These are phyloP conservation scores for Saururus chinensis DNA, from an alignment of 164 flowering plant species.

Conservation along the genomic window DNA sequence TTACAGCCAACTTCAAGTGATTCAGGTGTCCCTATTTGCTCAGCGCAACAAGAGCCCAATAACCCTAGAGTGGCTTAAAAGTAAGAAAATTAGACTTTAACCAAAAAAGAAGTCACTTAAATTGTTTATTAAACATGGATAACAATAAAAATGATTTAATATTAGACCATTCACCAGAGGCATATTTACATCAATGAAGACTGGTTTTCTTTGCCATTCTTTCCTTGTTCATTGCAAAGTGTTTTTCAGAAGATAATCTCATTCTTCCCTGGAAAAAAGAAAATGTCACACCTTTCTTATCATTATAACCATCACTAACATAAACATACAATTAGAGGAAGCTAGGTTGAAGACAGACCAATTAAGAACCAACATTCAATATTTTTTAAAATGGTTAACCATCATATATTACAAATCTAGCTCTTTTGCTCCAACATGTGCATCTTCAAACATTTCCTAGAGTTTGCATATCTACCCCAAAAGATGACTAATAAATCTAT, in stretches of 20 bases:
- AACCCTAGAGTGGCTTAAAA: background rate
- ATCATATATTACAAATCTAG: constrained; percentile 96
- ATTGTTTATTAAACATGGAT: too few relatives aligned
- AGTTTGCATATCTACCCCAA: constrained; percentile 86
- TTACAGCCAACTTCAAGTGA: background rate
- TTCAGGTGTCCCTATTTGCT: background rate
- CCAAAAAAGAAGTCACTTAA: too few relatives aligned
- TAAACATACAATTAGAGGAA: background rate
- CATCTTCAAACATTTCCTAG: constrained; percentile 98
- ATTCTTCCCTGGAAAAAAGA: background rate
- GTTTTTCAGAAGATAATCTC: too few relatives aligned
- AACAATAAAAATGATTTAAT: too few relatives aligned
- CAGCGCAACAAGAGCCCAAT: background rate
- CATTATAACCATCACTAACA: too few relatives aligned
- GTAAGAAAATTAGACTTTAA: too few relatives aligned
- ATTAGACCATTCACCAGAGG: background rate
- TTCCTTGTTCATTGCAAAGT: too few relatives aligned
- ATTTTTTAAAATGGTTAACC: constrained; percentile 30
- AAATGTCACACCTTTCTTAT: background rate
- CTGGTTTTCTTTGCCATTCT: background rate
- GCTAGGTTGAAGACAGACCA: too few relatives aligned
- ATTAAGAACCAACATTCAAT: background rate
- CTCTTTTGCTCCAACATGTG: constrained; percentile 82
- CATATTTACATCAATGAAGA: background rate
- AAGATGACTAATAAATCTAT: background rate